Conservation (phyloP, 2,329 filamentous ascomycete species). For the Cylindrodendrum hubeiense region DNA sequence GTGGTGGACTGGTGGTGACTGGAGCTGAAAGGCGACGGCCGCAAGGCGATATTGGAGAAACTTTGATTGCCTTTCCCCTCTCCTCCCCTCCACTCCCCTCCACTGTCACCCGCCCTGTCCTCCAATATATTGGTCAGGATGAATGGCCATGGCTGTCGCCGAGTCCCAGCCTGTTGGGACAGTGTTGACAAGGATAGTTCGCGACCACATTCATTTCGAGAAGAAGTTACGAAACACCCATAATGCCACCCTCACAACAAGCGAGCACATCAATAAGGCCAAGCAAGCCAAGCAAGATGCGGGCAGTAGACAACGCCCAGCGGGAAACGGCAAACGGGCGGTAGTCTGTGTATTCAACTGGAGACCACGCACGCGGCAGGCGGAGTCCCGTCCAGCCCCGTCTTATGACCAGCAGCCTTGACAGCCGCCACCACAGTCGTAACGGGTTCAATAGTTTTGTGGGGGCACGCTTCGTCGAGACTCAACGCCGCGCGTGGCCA, state of each 20-base stretch:
- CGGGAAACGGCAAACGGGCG: background rate
- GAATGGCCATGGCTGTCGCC: background rate
- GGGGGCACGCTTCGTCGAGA: constrained; percentile 20
- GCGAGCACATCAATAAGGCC: background rate
- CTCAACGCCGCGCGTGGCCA: constrained; percentile 27
- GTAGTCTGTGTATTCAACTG: background rate
- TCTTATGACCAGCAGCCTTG: constrained; percentile 15
- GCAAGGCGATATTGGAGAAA: background rate
- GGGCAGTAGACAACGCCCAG: background rate
- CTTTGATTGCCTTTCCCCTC: constrained; percentile 16
- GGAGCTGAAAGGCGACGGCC: background rate
- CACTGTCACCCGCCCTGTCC: background rate
- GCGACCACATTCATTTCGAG: background rate
- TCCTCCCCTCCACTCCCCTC: background rate
- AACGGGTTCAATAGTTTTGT: constrained; percentile 24
- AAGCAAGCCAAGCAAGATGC: background rate
- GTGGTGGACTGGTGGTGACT: background rate
- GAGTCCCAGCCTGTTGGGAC: constrained; percentile 6
- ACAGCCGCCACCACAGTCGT: constrained; percentile 25
- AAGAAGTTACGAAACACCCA: constrained; percentile 19
- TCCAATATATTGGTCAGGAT: background rate
- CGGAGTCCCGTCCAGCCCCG: constrained; percentile 3
- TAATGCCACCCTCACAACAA: constrained; percentile 16
- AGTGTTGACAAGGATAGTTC: background rate
- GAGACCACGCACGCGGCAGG: background rate